Conservation (phyloP, 139 green algal genomes). For the Picochlorum sp. region DNA sequence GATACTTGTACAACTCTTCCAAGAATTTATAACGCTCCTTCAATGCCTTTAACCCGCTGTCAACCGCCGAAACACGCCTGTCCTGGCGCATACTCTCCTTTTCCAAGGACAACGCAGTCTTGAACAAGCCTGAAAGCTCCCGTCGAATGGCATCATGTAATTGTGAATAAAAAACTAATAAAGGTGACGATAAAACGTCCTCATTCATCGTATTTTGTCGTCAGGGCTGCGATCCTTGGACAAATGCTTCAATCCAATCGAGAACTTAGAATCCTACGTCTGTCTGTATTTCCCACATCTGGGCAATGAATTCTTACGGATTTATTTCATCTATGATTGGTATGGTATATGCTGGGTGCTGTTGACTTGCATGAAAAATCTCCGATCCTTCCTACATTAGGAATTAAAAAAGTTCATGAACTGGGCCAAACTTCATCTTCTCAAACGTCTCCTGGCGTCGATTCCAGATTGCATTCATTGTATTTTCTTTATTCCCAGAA, state of each 20-base stretch:
- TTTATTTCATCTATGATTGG: too few species aligned
- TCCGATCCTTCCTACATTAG: too few species aligned
- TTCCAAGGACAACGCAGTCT: slow-evolving; percentile 39
- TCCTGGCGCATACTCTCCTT: neutral
- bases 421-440: too few species aligned
- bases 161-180: slow-evolving; percentile 74
- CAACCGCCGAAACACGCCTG: neutral
- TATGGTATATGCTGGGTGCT: too few species aligned
- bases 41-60: slow-evolving; percentile 23
- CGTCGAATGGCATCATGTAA: slow-evolving; percentile 72
- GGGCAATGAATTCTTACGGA: too few species aligned
- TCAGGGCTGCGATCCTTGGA: neutral
- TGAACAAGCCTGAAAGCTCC: slow-evolving; percentile 56
- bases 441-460: too few species aligned
- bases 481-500: too few species aligned
- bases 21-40: slow-evolving; percentile 63
- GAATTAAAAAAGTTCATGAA: too few species aligned
- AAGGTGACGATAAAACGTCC: slow-evolving; percentile 30
- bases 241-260: neutral
- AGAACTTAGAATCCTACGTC: neutral
- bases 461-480: too few species aligned
- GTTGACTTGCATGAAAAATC: too few species aligned
- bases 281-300: too few species aligned
- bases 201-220: neutral
- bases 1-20: slow-evolving; percentile 82